Conservation (phyloP, 805 yeast species). For the Millerozyma acaciae region DNA sequence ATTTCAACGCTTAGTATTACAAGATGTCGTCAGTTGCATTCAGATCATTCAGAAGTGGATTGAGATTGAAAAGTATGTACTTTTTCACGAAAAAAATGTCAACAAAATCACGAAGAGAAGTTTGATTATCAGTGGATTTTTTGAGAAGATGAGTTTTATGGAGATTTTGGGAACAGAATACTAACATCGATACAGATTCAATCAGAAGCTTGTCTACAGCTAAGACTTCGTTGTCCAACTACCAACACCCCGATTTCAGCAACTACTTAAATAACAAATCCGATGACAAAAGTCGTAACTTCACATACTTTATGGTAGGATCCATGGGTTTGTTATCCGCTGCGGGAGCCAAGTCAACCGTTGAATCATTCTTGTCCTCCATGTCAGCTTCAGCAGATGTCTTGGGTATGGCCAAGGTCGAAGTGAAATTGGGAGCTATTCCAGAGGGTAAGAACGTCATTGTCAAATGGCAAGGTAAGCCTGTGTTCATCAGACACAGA, state of each 20-base stretch:
- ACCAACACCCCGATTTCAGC: constrained; percentile 88
- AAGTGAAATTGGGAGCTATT: constrained; percentile 86
- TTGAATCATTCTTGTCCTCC: constrained; percentile 84
- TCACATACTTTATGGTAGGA: constrained; percentile 97
- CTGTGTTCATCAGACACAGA: constrained; percentile 99
- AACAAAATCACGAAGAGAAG: too few species aligned
- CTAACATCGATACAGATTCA: constrained; percentile 24
- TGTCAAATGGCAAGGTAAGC: constrained; percentile 99
- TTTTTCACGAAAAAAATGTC: too few species aligned
- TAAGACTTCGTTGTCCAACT: constrained; percentile 61
- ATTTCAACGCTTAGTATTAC: constrained; percentile 1
- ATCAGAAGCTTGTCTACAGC: constrained; percentile 52
- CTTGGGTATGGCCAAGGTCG: constrained; percentile 98
- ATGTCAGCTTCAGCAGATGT: constrained; percentile 99
- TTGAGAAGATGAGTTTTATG: too few species aligned
- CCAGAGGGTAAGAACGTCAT: constrained; percentile 98
- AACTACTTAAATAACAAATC: constrained; percentile 70
- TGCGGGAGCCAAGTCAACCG: constrained; percentile 94
- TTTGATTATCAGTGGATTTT: too few species aligned
- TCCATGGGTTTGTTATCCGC: constrained; percentile 86
- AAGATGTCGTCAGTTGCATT: constrained; percentile 40
- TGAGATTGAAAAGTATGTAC: constrained; percentile 39
- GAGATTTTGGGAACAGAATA: constrained; percentile 5
- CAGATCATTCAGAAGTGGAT: constrained; percentile 42
- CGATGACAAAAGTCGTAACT: constrained; percentile 72